Base-by-base conservation (phyloP, 352 stramenopile species). In the Phytophthora tubulina region DNA sequence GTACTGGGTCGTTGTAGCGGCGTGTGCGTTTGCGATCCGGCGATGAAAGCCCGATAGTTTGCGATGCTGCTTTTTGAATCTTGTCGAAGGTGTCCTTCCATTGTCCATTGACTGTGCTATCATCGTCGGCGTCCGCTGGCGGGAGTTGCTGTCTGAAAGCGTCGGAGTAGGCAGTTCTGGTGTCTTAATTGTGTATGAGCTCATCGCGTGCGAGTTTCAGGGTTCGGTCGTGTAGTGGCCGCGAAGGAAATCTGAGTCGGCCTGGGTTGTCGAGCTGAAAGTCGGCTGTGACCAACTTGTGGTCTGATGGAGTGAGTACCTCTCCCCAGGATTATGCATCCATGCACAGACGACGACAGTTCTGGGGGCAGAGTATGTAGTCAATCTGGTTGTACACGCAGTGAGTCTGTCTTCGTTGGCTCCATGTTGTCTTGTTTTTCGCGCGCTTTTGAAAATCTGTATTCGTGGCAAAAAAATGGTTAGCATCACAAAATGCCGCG, bases 261-360 rank as follows among this genome's bases (percentile, higher is more conserved):
- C 21, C 21, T 27, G 21, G 21, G 21, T 21, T 21, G 21, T 0
- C 21, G 21, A 21, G 21, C 31, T 21, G 48, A 17, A 46, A 58
- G 51, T 58, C 33, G 3, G 51, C 51, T 9, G 51, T 58, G 6
- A 45, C 51, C 2, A 58, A 4, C 33, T 58, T 58, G 14, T 58
- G 33, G 5, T 58, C 51, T 6, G 51, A 58, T 30, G 15, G 5
- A 6, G 33, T 58, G 14, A 44, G 32, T n/a, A 33, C 11, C 4
- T n/a, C 51, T 27, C 33, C 32, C 51, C 51, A 58, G 8, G 35
- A 45, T 15, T 38, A 8, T 6, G 51, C 13, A 21, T 58, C 51
- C n/a, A 35, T 11, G 33, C 51, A 58, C 15, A 58, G 32, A 0
- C 51, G 30, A 0, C 32, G 15, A 7, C 32, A 45, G 0, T 33